Evolutionary conservation across 2,329 filamentous ascomycete species (phyloP), one percentile per base, ranked within the genome.

Genomic region (Sordariomycetes sp.): DNA sequence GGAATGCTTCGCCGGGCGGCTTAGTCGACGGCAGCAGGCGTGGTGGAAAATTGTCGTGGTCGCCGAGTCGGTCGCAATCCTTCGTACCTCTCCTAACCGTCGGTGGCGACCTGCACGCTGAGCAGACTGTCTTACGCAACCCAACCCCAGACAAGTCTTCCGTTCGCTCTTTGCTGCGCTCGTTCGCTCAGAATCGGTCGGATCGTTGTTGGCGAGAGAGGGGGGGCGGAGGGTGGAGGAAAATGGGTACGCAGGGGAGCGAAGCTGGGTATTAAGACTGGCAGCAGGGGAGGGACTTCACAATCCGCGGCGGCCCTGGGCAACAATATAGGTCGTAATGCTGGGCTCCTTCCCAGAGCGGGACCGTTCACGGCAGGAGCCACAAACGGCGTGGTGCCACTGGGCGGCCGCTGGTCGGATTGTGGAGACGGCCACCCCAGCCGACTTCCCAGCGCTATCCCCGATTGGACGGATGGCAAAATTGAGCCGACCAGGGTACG

Each of bases 291-390:
- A 54, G 53, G 40, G n/a, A 35, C 8, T 22, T n/a, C n/a, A 46
- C 40, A n/a, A 18, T 46, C 40, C 53, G n/a, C 53, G 53, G 37
- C 32, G 40, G 32, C 40, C 16, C 3, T n/a, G 54, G 40, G 28
- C 22, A 25, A 43, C 37, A 56, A 56, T 56, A 56, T 56, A 56
- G 25, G 54, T 28, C 54, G 46, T 24, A 56, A 50, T 56, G 54
- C 54, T 32, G 16, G 40, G 40, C 40, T 46, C 40, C 40, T 46
- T 46, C 40, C 40, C 24, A 46, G 25, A 25, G 22, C 22, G 22
- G 24, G 24, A 3, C 51, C 51, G 22, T 53, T 32, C 40, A 46
- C 40, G 18, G 40, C 40, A 46, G 14, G 40, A 46, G 18, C 14
- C 16, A 46, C 40, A n/a, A 46, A 46, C 16, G 40, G 40, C 40